Conservation (phyloP, 2,329 filamentous ascomycete species). For the Scedosporium boydii region DNA sequence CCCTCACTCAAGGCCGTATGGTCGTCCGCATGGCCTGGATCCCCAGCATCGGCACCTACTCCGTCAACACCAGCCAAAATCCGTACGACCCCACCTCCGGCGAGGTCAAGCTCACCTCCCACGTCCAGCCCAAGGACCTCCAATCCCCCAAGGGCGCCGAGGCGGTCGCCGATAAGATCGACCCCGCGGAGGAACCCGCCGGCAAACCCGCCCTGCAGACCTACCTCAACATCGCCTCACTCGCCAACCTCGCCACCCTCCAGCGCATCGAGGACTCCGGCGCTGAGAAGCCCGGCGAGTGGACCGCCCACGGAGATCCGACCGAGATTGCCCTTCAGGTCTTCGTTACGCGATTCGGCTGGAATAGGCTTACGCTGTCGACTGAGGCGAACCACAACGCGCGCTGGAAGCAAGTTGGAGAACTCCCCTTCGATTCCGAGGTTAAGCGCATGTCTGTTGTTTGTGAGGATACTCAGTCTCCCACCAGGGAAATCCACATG, state of each 20-base stretch:
- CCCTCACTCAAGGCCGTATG: conserved; percentile 55
- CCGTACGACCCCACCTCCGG: conserved; percentile 49
- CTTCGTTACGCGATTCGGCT: conserved; percentile 57
- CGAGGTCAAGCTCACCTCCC: conserved; percentile 28
- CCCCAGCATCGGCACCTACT: conserved; percentile 46
- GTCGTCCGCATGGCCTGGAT: conserved; percentile 51
- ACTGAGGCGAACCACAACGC: conserved; percentile 33
- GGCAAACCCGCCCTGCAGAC: conserved; percentile 22
- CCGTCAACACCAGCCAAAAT: conserved; percentile 42
- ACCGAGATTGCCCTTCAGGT: conserved; percentile 68
- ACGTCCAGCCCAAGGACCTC: conserved; percentile 16
- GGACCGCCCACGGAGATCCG: conserved; percentile 54
- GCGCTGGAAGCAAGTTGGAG: conserved; percentile 46
- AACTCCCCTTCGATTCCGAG: conserved; percentile 63
- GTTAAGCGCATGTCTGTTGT: conserved; percentile 69
- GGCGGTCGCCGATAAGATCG: conserved; percentile 25
- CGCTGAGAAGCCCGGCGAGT: conserved; percentile 32
- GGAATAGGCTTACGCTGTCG: conserved; percentile 43
- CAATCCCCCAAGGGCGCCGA: conserved; percentile 20
- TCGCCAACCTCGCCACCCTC: conserved; percentile 45
- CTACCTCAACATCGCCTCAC: conserved; percentile 49
- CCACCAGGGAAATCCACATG: conserved; percentile 15
- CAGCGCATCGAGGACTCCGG: conserved; percentile 29
- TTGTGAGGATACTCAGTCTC: conserved; percentile 33
- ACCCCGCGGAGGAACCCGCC: conserved; percentile 14